phyloP scores from a whole-genome alignment of 2,329 filamentous ascomycete species.

The Blastomyces parvus region DNA sequence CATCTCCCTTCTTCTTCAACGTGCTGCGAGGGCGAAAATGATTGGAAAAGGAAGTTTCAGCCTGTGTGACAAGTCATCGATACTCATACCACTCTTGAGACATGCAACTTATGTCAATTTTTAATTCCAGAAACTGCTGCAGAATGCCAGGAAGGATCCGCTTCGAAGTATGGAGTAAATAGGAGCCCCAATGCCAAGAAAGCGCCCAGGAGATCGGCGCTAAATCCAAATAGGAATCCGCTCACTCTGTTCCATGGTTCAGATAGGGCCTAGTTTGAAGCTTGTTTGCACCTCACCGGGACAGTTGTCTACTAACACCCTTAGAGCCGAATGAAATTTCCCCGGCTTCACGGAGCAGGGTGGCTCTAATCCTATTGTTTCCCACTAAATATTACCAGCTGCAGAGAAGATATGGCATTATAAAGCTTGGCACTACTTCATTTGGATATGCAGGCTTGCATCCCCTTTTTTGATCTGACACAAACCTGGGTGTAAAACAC shows the following conservation, averaged over 20 bases:
- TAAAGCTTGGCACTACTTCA: background rate
- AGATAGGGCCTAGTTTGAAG: background rate
- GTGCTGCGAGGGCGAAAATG: background rate
- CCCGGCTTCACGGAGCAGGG: background rate
- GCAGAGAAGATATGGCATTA: background rate
- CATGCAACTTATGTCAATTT: background rate
- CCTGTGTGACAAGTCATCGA: background rate
- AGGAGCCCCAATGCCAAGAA: background rate
- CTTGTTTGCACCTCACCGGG: background rate
- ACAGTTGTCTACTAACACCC: background rate
- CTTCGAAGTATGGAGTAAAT: background rate
- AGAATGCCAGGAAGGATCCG: background rate
- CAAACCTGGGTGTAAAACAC: background rate
- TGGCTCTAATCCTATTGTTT: background rate
- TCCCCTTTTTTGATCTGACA: background rate
- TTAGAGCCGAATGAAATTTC: too few species aligned
- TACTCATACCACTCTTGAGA: background rate
- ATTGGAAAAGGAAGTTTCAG: background rate
- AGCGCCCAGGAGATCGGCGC: background rate
- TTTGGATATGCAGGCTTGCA: background rate
- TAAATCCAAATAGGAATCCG: slow-evolving; percentile 1
- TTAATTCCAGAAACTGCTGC: background rate
- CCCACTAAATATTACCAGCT: background rate
- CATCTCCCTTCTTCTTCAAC: background rate
- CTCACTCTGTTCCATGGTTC: background rate